Evolutionary conservation across 2,329 filamentous ascomycete species (phyloP).

Genomic region (Phialophora verrucosa): DNA sequence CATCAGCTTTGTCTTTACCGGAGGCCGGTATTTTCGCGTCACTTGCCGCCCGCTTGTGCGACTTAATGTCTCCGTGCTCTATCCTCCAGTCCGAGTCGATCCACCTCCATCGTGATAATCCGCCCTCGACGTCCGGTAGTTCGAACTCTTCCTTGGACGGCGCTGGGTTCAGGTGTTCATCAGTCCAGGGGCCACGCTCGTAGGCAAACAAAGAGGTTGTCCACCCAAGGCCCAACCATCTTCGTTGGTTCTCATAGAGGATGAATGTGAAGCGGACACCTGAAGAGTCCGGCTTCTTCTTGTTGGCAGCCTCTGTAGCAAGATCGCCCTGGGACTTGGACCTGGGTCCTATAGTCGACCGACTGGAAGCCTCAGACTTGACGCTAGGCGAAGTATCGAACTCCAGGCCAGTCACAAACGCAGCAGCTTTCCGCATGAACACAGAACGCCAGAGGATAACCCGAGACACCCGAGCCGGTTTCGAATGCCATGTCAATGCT

Average conservation of each 20-base stretch:
- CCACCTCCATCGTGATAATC: conserved; percentile 75
- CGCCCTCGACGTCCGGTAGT: conserved; percentile 69
- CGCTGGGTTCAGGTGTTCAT: conserved; percentile 86
- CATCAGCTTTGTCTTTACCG: conserved; percentile 52
- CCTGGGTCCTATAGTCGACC: conserved; percentile 33
- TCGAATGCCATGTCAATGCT: conserved; percentile 88
- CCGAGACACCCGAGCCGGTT: conserved; percentile 80
- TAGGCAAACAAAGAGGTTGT: conserved; percentile 89
- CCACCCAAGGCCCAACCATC: conserved; percentile 96
- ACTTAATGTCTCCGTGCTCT: conserved; percentile 64
- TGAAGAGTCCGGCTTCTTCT: conserved; percentile 60
- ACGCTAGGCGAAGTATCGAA: conserved; percentile 61
- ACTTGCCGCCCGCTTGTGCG: conserved; percentile 39
- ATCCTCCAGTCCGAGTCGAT: conserved; percentile 87
- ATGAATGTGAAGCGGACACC: conserved; percentile 96
- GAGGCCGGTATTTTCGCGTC: conserved; percentile 45
- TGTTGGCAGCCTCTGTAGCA: conserved; percentile 54
- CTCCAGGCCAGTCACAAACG: conserved; percentile 78
- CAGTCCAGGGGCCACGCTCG: conserved; percentile 89
- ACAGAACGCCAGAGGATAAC: conserved; percentile 89
- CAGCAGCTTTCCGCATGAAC: conserved; percentile 70
- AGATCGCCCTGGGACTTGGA: conserved; percentile 52
- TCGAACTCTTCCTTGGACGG: conserved; percentile 75
- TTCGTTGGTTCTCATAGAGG: conserved; percentile 92
- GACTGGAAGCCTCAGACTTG: conserved; percentile 37